Conservation (phyloP, 805 yeast species). For the Komagataella mondaviorum region DNA sequence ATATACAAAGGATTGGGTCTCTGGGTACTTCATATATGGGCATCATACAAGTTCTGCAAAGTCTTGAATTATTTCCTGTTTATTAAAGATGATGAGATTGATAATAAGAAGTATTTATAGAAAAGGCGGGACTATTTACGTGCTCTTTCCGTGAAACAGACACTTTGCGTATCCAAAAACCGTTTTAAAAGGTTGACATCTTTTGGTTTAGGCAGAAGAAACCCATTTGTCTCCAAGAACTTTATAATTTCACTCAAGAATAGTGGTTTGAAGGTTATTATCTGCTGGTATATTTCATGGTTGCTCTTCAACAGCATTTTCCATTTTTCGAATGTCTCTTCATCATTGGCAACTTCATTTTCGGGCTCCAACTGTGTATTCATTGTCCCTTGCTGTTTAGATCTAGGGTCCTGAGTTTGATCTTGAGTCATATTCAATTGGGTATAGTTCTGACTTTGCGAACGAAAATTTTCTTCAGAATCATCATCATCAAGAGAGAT, state of each 20-base stretch:
- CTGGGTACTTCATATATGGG: constrained; percentile 1
- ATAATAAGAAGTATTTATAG: not conserved
- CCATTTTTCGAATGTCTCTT: not conserved
- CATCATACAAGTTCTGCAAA: not conserved
- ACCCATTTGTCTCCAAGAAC: not conserved
- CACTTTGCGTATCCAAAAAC: not conserved
- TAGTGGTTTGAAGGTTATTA: not conserved
- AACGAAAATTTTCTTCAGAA: not conserved
- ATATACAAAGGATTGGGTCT: not conserved
- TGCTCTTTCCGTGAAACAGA: constrained; percentile 1
- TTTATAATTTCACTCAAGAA: not conserved
- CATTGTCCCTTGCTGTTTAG: not conserved
- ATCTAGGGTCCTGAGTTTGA: not conserved
- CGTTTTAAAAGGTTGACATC: not conserved
- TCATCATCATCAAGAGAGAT: not conserved
- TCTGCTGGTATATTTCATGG: not conserved
- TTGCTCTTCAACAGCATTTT: not conserved
- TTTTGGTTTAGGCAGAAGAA: not conserved
- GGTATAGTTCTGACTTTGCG: not conserved
- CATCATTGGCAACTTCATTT: not conserved
- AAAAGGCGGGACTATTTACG: not conserved
- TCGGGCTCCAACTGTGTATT: not conserved
- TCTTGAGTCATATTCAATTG: not conserved
- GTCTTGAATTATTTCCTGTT: not conserved
- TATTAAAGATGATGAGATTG: not conserved